A percentile compares a stretch with the other conserved stretches of the same genome.
Conservation (phyloP, 2,329 filamentous ascomycete genomes). For the Colletotrichum echinochloae region DNA sequence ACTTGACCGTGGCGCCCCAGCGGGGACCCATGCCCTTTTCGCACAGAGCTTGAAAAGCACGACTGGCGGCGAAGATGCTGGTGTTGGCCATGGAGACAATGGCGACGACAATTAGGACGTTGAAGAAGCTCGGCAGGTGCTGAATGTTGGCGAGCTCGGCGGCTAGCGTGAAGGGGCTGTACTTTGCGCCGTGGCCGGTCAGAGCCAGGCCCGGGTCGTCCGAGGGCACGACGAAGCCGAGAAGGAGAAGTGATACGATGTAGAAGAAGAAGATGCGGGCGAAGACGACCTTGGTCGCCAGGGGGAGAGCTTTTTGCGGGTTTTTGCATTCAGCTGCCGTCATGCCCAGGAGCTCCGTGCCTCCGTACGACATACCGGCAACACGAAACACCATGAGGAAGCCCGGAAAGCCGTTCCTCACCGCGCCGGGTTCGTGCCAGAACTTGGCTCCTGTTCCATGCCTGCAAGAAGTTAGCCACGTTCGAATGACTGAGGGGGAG, state of each 20-base stretch:
- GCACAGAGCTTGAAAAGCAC: conserved; percentile 52
- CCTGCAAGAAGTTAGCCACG: conserved; percentile 15
- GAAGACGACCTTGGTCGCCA: conserved; percentile 84
- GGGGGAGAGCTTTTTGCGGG: conserved; percentile 75
- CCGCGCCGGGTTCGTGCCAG: conserved; percentile 62
- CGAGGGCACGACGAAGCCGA: conserved; percentile 62
- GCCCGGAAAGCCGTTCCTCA: conserved; percentile 55
- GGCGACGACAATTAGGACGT: conserved; percentile 52
- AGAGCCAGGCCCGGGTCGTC: conserved; percentile 56
- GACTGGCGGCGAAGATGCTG: conserved; percentile 56
- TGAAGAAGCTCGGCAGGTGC: conserved; percentile 48
- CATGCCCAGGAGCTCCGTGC: conserved; percentile 59
- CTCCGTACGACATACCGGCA: conserved; percentile 58
- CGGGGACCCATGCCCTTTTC: conserved; percentile 51
- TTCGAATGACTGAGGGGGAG: conserved; percentile 45
- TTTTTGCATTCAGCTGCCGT: conserved; percentile 57
- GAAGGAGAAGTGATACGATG: conserved; percentile 62
- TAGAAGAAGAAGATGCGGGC: conserved; percentile 69
- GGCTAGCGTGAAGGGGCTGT: conserved; percentile 47
- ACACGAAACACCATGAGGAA: conserved; percentile 59
- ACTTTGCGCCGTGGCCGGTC: conserved; percentile 41
- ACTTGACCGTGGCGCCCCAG: conserved; percentile 44
- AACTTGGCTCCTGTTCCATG: conserved; percentile 52
- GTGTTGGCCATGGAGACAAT: conserved; percentile 54
- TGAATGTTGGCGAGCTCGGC: conserved; percentile 46